These are phyloP conservation scores for Ambrosia artemisiifolia DNA, from an alignment of 129 eudicot genomes.

Conservation along the genomic window DNA sequence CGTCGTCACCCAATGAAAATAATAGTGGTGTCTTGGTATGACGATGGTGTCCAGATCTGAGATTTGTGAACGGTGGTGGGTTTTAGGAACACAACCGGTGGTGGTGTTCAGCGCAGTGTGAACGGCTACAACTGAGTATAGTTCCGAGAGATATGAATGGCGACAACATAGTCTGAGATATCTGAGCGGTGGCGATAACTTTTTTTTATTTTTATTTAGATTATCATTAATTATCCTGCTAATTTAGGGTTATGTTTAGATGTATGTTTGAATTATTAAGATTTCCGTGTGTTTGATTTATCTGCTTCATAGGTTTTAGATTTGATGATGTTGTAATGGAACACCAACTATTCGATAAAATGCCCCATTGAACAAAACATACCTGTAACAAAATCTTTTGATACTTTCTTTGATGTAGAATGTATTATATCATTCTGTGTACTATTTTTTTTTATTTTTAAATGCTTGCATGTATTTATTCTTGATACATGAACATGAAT, in stretches of 20 bases:
- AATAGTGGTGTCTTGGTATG: no score
- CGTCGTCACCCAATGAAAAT: no score
- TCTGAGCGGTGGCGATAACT: no score
- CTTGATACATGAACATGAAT: neutral
- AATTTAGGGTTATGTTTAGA: constrained; percentile 1
- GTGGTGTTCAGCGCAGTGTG: no score
- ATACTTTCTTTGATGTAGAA: neutral
- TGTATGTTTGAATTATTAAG: neutral
- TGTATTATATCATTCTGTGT: neutral
- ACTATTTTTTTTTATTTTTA: neutral
- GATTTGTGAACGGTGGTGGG: no score
- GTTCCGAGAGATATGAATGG: no score
- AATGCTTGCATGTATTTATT: neutral
- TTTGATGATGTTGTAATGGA: neutral
- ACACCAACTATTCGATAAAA: constrained; percentile 12
- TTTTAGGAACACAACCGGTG: no score
- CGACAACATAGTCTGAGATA: no score
- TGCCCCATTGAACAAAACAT: neutral
- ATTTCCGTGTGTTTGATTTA: neutral
- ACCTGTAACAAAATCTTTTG: neutral
- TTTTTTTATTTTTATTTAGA: neutral
- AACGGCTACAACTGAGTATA: no score
- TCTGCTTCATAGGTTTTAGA: neutral
- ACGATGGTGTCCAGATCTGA: no score
- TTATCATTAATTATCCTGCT: neutral